A percentile compares a stretch with the other conserved stretches of the same genome.
phyloP scores from a whole-genome alignment of 768 basidiomycete genomes.

The Suillus subluteus region DNA sequence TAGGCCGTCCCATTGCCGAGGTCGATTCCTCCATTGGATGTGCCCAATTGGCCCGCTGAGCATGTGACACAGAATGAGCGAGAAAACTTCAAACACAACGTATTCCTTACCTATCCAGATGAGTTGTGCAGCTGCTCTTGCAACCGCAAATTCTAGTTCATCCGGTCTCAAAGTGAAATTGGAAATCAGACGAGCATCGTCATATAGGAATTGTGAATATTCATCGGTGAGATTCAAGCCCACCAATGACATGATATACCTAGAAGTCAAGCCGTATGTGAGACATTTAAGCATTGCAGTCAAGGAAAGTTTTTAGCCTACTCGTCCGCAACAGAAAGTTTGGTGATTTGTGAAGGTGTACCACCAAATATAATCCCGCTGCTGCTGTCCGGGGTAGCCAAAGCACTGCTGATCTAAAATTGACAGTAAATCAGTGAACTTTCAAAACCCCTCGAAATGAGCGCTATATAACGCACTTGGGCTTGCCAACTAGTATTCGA shows the following conservation, averaged over 20 bases:
- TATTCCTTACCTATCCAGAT: constrained; percentile 14
- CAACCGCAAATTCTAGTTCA: constrained; percentile 18
- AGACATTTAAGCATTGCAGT: background rate
- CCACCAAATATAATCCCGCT: background rate
- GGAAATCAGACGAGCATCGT: background rate
- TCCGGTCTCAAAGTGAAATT: constrained; percentile 9
- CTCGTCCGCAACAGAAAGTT: background rate
- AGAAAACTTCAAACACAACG: background rate
- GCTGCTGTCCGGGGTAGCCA: background rate
- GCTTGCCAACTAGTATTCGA: background rate
- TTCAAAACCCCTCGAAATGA: background rate
- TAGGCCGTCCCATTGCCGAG: background rate
- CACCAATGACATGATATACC: background rate
- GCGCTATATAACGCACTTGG: background rate
- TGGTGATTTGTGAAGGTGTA: background rate
- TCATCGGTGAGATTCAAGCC: background rate
- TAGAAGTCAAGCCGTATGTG: background rate
- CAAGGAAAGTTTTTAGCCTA: background rate
- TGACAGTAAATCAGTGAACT: background rate
- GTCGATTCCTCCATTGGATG: background rate
- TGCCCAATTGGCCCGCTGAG: background rate
- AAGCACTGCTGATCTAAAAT: background rate
- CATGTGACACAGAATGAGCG: background rate
- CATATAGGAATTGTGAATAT: background rate
- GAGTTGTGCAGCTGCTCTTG: constrained; percentile 12